These are phyloP conservation scores for Leccinum uliginosum DNA, from an alignment of 768 basidiomycete genomes.

Conservation along the genomic window DNA sequence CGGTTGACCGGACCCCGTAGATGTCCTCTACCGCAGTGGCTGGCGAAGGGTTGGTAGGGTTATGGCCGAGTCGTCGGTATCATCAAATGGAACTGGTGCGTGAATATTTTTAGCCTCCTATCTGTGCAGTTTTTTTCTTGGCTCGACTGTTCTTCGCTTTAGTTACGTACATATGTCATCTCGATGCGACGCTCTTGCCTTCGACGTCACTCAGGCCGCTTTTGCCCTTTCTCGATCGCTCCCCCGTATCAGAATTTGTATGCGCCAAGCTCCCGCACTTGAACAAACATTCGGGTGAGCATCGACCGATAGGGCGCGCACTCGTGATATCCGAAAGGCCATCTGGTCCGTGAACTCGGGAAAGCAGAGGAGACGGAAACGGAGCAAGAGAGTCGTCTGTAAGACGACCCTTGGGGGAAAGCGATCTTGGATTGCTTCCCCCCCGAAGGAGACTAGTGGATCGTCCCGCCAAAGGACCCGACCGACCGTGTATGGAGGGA, in stretches of 20 bases:
- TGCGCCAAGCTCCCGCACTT: constrained; percentile 86
- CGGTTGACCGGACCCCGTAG: too few species aligned
- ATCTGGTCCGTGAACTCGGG: constrained; percentile 91
- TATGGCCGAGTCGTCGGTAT: constrained; percentile 81
- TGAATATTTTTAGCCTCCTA: constrained; percentile 46
- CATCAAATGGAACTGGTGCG: constrained; percentile 93
- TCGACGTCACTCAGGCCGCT: constrained; percentile 82
- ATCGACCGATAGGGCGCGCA: constrained; percentile 90
- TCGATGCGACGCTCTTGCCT: constrained; percentile 85
- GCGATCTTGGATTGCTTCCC: constrained; percentile 92
- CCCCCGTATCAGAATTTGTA: constrained; percentile 90
- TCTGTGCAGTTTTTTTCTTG: constrained; percentile 40
- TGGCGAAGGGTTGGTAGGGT: too few species aligned
- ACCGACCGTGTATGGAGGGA: constrained; percentile 64
- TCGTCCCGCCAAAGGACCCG: constrained; percentile 73
- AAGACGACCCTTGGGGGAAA: constrained; percentile 96
- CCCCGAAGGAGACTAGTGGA: constrained; percentile 84
- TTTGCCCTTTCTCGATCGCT: constrained; percentile 90
- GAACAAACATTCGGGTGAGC: constrained; percentile 95
- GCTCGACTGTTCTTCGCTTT: not conserved
- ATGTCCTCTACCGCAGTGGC: too few species aligned
- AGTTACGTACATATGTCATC: constrained; percentile 97
- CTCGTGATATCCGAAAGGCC: constrained; percentile 93
- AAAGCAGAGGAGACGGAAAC: constrained; percentile 93
- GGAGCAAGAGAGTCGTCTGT: constrained; percentile 86